Percentiles rank a stretch among this genome's conserved stretches.
These are phyloP conservation scores for Eucalyptus pauciflora DNA, from an alignment of 345 rosid genomes.

Conservation along the genomic window DNA sequence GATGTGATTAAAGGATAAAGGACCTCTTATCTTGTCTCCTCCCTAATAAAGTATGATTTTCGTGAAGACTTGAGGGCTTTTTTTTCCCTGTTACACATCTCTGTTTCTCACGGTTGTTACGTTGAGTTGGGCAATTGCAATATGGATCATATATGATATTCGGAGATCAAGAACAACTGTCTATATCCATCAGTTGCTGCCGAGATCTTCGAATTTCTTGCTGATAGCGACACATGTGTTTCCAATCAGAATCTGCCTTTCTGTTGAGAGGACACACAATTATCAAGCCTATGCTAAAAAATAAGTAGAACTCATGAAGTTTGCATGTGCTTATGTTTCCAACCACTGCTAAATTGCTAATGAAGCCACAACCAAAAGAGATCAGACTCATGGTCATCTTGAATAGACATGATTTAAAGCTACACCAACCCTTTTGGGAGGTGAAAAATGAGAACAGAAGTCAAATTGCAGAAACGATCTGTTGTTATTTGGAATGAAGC, in stretches of 20 bases:
- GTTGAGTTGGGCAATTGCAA: neutral
- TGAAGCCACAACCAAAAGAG: neutral
- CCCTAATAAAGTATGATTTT: neutral
- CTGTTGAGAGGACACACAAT: neutral
- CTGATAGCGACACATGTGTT: neutral
- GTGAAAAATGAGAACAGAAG: neutral
- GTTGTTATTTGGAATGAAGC: neutral
- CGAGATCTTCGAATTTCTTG: neutral
- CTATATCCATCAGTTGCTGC: neutral
- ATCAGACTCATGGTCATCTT: neutral
- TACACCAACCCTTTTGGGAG: neutral
- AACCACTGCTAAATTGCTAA: slow-evolving; percentile 4
- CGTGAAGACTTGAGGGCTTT: neutral
- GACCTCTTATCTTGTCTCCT: neutral
- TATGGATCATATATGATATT: neutral
- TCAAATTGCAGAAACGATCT: neutral
- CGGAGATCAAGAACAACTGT: neutral
- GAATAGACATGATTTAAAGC: neutral
- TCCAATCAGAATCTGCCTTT: neutral
- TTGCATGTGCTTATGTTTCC: slow-evolving; percentile 6
- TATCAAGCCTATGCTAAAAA: neutral
- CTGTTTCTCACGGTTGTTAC: neutral
- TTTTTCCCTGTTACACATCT: neutral
- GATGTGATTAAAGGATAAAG: neutral
- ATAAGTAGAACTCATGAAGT: neutral